Conservation (phyloP, 2,329 filamentous ascomycete genomes). For the Aspergillus aculeatinus region DNA sequence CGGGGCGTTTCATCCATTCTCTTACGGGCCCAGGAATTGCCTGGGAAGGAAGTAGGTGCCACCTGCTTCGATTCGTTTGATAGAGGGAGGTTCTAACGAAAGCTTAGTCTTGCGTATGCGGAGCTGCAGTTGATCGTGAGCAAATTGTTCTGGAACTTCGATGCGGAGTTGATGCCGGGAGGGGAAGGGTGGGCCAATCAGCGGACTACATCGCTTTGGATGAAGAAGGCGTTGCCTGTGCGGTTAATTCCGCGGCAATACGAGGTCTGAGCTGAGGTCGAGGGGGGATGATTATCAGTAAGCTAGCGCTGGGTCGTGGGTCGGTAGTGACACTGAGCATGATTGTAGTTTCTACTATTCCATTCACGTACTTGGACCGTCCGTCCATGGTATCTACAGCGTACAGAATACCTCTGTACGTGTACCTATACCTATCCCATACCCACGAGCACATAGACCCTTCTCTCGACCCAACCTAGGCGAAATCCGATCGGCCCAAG, state of each 20-base stretch:
- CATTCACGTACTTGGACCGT: no score
- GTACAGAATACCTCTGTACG: no score
- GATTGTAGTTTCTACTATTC: no score
- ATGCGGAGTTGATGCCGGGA: neutral
- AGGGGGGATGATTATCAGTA: neutral
- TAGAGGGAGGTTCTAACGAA: no score
- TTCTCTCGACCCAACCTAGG: neutral
- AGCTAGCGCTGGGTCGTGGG: no score
- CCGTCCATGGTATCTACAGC: no score
- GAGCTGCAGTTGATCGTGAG: neutral
- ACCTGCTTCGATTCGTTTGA: neutral
- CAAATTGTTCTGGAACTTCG: neutral
- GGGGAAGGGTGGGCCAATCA: neutral
- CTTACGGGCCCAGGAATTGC: slow-evolving; percentile 12
- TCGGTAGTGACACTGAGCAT: neutral
- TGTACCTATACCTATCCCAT: no score
- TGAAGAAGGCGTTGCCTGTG: neutral
- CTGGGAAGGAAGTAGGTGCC: slow-evolving; percentile 17
- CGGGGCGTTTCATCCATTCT: slow-evolving; percentile 11
- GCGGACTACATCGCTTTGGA: neutral
- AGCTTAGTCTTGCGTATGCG: neutral
- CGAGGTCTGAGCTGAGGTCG: neutral
- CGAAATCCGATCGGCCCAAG: neutral
- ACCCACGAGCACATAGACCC: no score
- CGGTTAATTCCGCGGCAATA: neutral